A percentile compares a stretch with the other conserved stretches of the same genome.
These are phyloP conservation scores for Corymbia calophylla DNA, from an alignment of 441 rosid genomes.

Conservation along the genomic window DNA sequence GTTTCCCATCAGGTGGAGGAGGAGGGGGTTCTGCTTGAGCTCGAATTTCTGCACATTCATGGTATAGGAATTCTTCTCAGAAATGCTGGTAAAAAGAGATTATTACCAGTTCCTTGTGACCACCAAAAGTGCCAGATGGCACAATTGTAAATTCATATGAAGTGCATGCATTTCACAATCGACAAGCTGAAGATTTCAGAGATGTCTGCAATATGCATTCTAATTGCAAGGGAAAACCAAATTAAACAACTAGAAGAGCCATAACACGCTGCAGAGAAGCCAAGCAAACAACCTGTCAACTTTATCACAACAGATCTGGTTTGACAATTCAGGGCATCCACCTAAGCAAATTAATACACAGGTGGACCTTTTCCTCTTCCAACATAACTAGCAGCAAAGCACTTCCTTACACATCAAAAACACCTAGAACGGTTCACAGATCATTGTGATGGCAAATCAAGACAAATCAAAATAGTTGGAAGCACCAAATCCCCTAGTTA, in stretches of 20 bases:
- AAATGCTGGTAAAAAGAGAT: neutral
- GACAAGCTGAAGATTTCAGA: neutral
- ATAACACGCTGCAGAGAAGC: neutral
- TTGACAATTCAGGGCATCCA: neutral
- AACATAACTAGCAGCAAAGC: neutral
- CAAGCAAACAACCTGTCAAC: neutral
- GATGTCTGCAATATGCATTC: neutral
- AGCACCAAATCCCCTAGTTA: accelerated
- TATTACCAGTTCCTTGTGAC: neutral
- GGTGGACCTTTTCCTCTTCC: neutral
- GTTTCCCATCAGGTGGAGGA: conserved; percentile 77
- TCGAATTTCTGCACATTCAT: conserved; percentile 58
- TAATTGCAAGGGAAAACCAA: neutral
- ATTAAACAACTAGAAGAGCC: neutral
- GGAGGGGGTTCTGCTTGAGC: conserved; percentile 68
- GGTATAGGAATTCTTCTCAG: neutral
- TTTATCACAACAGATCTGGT: accelerated
- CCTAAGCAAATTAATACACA: neutral
- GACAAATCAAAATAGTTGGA: neutral
- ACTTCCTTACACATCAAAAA: neutral
- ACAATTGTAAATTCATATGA: neutral
- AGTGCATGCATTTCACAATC: neutral
- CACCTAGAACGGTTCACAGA: neutral
- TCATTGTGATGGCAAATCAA: neutral
- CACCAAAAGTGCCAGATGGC: neutral